Evolutionary conservation across 2,329 filamentous ascomycete species (phyloP).

Genomic region (Corniculantispora saksenae): DNA sequence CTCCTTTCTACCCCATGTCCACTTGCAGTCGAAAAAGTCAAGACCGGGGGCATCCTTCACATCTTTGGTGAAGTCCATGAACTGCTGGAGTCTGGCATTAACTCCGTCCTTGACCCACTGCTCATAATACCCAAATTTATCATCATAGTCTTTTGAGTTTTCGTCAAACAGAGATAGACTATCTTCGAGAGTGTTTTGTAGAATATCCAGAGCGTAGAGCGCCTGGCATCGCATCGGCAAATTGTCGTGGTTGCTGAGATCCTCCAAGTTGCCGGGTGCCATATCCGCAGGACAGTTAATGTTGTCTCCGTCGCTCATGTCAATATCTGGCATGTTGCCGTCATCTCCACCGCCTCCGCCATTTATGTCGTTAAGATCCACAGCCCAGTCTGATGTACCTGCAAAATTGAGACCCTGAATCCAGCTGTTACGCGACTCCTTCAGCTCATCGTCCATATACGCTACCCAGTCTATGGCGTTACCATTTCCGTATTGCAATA

Average conservation of each 20-base stretch:
- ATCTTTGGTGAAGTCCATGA: not conserved
- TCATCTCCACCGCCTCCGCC: not conserved
- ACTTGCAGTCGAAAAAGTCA: not conserved
- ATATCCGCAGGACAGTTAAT: not conserved
- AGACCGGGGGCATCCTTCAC: not conserved
- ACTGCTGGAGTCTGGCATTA: not conserved
- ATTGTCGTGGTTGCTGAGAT: not conserved
- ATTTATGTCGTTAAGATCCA: constrained; percentile 19
- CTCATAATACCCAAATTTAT: constrained; percentile 3
- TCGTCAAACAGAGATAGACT: not conserved
- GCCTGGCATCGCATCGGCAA: not conserved
- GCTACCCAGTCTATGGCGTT: constrained; percentile 22
- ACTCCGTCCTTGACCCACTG: constrained; percentile 1
- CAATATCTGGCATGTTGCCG: not conserved
- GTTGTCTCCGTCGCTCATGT: not conserved
- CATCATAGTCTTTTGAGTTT: not conserved
- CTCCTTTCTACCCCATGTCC: not conserved
- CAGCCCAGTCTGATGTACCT: constrained; percentile 26
- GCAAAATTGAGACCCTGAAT: constrained; percentile 20
- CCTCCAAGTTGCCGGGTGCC: not conserved
- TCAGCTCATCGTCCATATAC: constrained; percentile 22
- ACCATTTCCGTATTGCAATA: constrained; percentile 1
- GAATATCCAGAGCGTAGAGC: not conserved
- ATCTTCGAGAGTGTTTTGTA: not conserved
- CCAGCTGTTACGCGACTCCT: constrained; percentile 5